A percentile compares a stretch with the other conserved stretches of the same genome.
Conservation (phyloP, 2,329 filamentous ascomycete genomes). For the Phialophora tarda region DNA sequence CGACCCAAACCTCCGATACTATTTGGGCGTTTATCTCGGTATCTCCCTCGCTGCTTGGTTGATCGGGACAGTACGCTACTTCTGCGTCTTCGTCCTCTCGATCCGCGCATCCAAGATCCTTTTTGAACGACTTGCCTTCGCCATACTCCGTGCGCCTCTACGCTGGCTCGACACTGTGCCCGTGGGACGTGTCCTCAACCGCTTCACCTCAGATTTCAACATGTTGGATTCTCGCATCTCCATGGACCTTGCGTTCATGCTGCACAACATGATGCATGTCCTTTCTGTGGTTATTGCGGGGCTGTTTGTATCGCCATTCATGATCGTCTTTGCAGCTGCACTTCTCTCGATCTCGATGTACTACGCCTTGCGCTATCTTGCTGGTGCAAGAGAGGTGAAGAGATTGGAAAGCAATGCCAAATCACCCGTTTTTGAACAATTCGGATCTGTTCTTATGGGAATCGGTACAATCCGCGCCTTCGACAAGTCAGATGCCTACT, state of each 20-base stretch:
- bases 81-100: slow-evolving; percentile 68
- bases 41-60: slow-evolving; percentile 62
- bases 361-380: slow-evolving; percentile 67
- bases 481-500: slow-evolving; percentile 69
- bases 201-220: slow-evolving; percentile 78
- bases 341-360: slow-evolving; percentile 65
- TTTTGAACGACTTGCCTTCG: slow-evolving; percentile 70
- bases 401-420: slow-evolving; percentile 77
- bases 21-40: slow-evolving; percentile 70
- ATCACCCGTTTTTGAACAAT: slow-evolving; percentile 80
- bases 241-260: slow-evolving; percentile 65
- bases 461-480: slow-evolving; percentile 78
- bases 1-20: slow-evolving; percentile 60
- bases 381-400: slow-evolving; percentile 76
- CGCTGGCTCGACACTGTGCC: slow-evolving; percentile 82
- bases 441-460: slow-evolving; percentile 73
- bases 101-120: slow-evolving; percentile 71
- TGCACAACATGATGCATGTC: slow-evolving; percentile 66
- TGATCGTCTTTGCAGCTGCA: slow-evolving; percentile 66
- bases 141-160: slow-evolving; percentile 73
- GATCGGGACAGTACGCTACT: slow-evolving; percentile 67
- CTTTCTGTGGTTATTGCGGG: slow-evolving; percentile 70
- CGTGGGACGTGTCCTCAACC: slow-evolving; percentile 75
- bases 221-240: slow-evolving; percentile 72
- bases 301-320: slow-evolving; percentile 69